A percentile compares a stretch with the other conserved stretches of the same genome.
Evolutionary conservation across 2,329 filamentous ascomycete genomes (phyloP).

Genomic region (Colletotrichum sidae): DNA sequence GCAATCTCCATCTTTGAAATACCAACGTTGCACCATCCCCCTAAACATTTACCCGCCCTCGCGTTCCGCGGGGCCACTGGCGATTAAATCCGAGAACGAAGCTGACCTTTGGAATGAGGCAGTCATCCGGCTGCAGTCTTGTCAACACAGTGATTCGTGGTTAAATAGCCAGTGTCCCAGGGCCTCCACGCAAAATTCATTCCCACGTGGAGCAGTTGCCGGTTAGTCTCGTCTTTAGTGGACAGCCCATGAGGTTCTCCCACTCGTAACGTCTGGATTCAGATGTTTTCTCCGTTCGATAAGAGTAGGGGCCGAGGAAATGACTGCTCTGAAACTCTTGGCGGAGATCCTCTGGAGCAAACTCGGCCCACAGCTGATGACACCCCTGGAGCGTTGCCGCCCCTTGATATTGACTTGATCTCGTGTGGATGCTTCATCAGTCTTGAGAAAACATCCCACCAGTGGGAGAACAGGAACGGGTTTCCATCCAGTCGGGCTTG

Average conservation of each 20-base stretch:
- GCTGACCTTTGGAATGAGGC: not conserved
- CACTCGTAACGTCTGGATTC: constrained; percentile 1
- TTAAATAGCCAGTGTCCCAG: not conserved
- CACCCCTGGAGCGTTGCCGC: not conserved
- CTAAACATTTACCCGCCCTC: too few species aligned
- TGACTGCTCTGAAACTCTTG: constrained; percentile 4
- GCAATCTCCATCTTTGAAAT: not conserved
- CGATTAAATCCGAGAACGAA: not conserved
- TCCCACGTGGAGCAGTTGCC: not conserved
- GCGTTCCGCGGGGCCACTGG: not conserved
- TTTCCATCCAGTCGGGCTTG: not conserved
- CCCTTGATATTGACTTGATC: not conserved
- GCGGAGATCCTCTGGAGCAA: not conserved
- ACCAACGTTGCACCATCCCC: not conserved
- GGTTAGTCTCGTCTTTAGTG: not conserved
- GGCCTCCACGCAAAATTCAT: not conserved
- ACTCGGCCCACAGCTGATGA: not conserved
- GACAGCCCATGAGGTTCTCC: not conserved
- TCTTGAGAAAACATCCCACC: not conserved
- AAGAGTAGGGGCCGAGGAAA: not conserved
- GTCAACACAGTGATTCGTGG: constrained; percentile 13
- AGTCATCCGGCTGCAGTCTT: not conserved
- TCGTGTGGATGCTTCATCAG: not conserved
- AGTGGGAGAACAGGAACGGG: not conserved
- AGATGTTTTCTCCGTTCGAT: not conserved